Evolutionary conservation across 1,139 yeast genomes (phyloP), one percentile per base, ranked within the genome.

Genomic region (Hemisphaericaspora subhashii): DNA sequence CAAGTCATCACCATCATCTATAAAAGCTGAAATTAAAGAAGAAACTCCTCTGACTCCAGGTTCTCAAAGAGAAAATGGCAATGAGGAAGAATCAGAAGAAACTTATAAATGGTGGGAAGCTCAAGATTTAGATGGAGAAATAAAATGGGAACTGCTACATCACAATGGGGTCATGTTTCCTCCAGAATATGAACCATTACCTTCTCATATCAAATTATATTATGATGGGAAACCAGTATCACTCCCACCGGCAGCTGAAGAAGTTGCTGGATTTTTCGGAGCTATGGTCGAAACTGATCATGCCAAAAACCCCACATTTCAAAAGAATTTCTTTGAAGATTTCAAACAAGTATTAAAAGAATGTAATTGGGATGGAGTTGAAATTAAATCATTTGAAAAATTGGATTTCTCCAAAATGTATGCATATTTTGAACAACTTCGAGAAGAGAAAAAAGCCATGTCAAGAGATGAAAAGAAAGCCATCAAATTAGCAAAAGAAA

Each of bases 121-220:
- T 37, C 74, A 74, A 34, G 82, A 83, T 38, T 59, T 72, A 32
- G 89, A 88, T 54, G 92, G 84, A 13, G 79, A 83, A 35, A 72
- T 83, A 42, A 87, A 88, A 58, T 92, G 98, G 98, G 83, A 79
- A 30, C 75, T 90, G 1, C 67, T 92, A 39, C 88, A 80, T 46
- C 98, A 92, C 58, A 82, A 78, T 52, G 98, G 98, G 51, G 97
- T 92, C 9, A 65, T 90, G 35, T 90, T 92, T 54, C 98, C 98
- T 3, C 97, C 98, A 1, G 84, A 80, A 8, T 90, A 92, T 61
- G 89, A 84, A 55, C 90, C 94, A 9, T 65, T 92, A 31, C 98
- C 98, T 0, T 68, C 79, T n/a, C 76, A 79, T 51, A 86, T 89
- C 34, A 86, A 85, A 55, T 57, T 92, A 42, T 73, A 78, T 45